phyloP scores from a whole-genome alignment of 192 early-diverging fungal genomes.

The Anaeromyces robustus region DNA sequence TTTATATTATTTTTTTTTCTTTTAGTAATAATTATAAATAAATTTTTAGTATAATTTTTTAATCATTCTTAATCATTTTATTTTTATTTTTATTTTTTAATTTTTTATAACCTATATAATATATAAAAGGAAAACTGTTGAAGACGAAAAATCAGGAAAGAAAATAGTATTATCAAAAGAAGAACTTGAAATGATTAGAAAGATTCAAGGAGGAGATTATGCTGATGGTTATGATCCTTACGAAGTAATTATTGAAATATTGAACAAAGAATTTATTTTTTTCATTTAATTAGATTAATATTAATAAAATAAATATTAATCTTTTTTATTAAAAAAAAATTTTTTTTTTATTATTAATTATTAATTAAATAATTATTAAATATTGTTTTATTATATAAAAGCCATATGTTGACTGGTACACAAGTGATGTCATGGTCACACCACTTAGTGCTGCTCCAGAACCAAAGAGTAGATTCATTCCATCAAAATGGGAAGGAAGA shows the following conservation, averaged over 20 bases:
- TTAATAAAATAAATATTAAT: no score
- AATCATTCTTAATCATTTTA: no score
- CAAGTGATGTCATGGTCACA: constrained; percentile 58
- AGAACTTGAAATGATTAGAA: constrained; percentile 86
- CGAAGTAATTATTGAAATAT: constrained; percentile 11
- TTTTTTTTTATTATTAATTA: no score
- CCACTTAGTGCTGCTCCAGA: constrained; percentile 84
- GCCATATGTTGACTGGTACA: constrained; percentile 90
- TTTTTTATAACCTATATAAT: no score
- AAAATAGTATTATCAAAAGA: constrained; percentile 72
- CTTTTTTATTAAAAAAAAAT: no score
- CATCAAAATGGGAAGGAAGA: constrained; percentile 87
- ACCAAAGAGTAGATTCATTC: constrained; percentile 87
- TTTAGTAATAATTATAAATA: no score
- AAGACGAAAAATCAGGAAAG: constrained; percentile 63
- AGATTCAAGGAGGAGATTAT: constrained; percentile 63
- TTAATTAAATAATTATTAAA: no score
- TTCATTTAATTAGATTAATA: no score
- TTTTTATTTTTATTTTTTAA: no score
- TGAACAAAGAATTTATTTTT: background rate
- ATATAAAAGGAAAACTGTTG: constrained; percentile 39
- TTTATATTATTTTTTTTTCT: background rate
- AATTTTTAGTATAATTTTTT: no score
- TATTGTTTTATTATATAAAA: no score
- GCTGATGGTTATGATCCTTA: constrained; percentile 86